Conservation (phyloP, 345 rosid genomes). For the Camelina sativa region DNA sequence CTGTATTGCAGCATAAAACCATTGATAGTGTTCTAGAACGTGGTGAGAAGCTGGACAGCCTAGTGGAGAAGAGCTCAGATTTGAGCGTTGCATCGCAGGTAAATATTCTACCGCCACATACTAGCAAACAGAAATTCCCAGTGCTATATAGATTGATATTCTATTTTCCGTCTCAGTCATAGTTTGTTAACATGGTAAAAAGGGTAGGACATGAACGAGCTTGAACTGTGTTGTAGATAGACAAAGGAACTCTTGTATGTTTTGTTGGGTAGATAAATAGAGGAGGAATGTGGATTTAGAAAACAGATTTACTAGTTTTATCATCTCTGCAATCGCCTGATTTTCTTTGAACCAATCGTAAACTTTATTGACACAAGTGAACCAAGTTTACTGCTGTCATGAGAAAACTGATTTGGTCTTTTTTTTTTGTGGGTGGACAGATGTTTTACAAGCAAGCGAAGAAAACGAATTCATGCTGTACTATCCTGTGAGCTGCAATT, state of each 20-base stretch:
- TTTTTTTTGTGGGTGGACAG: conserved; percentile 56
- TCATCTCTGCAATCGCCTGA: not conserved
- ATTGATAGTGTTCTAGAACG: conserved; percentile 97
- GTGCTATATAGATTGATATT: not conserved
- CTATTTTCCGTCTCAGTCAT: not conserved
- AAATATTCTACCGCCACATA: conserved; percentile 17
- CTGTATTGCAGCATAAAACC: conserved; percentile 82
- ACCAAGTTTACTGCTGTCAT: not conserved
- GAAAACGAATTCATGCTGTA: conserved; percentile 94
- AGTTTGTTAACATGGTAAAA: conserved; percentile 3
- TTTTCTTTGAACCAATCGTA: not conserved
- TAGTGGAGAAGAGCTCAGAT: conserved; percentile 98
- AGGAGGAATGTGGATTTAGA: not conserved
- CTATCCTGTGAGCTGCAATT: conserved; percentile 63
- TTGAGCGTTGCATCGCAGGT: conserved; percentile 98
- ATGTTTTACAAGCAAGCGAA: conserved; percentile 99
- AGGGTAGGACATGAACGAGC: not conserved
- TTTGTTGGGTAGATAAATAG: not conserved
- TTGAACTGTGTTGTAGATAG: not conserved
- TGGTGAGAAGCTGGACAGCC: conserved; percentile 94
- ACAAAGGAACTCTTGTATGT: not conserved
- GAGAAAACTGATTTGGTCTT: conserved; percentile 11
- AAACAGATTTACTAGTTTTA: not conserved
- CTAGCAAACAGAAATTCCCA: not conserved
- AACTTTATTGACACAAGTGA: not conserved